phyloP scores from a whole-genome alignment of 768 basidiomycete species.

The Sarcodon aspratus region DNA sequence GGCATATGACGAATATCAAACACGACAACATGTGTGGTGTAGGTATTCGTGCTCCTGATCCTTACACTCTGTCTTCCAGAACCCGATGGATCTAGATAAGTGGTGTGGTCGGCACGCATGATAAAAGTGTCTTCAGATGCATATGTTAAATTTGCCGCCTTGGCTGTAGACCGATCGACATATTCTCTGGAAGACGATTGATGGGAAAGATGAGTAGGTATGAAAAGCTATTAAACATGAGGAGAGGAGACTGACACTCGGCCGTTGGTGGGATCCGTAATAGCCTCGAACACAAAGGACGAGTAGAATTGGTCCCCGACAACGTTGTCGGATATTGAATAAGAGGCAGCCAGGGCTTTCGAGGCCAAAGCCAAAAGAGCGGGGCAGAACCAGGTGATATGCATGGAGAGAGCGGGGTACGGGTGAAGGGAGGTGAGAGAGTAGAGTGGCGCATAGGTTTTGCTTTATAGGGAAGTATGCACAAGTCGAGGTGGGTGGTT shows the following conservation, averaged over 20 bases:
- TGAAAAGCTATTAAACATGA: neutral
- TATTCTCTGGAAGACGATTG: slow-evolving; percentile 23
- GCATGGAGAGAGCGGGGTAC: neutral
- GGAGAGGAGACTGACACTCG: slow-evolving; percentile 37
- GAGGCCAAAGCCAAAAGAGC: neutral
- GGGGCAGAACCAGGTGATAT: neutral
- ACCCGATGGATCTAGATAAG: slow-evolving; percentile 30
- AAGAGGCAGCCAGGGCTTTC: slow-evolving; percentile 11
- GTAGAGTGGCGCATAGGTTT: neutral
- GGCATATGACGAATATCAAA: slow-evolving; percentile 53
- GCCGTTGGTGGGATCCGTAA: slow-evolving; percentile 54
- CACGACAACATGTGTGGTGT: slow-evolving; percentile 42
- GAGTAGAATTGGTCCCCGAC: slow-evolving; percentile 28
- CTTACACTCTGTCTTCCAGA: slow-evolving; percentile 51
- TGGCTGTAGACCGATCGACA: slow-evolving; percentile 35
- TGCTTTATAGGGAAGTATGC: too few species aligned
- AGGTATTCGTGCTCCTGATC: slow-evolving; percentile 39
- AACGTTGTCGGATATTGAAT: slow-evolving; percentile 9
- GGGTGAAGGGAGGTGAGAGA: neutral
- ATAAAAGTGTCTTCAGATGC: slow-evolving; percentile 40
- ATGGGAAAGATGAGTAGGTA: neutral
- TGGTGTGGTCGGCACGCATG: slow-evolving; percentile 43
- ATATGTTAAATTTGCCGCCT: slow-evolving; percentile 43
- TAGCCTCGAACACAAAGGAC: slow-evolving; percentile 36
- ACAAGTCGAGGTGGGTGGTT: too few species aligned